These are phyloP conservation scores for Monosporascus sp. DNA, from an alignment of 2,329 filamentous ascomycete genomes.

Conservation along the genomic window DNA sequence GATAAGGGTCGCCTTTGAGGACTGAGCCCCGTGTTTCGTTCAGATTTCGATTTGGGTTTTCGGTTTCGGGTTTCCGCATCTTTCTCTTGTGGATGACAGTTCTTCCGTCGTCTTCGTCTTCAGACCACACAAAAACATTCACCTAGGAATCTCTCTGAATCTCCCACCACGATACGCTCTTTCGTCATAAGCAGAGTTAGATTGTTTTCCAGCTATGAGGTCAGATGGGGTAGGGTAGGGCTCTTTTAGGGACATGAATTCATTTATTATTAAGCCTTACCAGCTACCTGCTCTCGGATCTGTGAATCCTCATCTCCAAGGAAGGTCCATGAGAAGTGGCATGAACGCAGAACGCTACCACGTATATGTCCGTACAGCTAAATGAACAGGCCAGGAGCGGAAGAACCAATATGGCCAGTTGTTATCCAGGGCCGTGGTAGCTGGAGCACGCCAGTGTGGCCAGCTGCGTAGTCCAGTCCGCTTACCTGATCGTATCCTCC, in stretches of 20 bases:
- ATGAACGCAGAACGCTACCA: too few species aligned
- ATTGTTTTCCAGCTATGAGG: background rate
- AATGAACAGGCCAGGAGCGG: too few species aligned
- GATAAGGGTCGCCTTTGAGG: background rate
- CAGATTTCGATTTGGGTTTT: background rate
- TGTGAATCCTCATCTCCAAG: too few species aligned
- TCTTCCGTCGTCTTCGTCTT: background rate
- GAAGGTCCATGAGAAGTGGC: too few species aligned
- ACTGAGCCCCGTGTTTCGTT: background rate
- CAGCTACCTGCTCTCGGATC: too few species aligned
- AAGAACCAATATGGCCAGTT: too few species aligned
- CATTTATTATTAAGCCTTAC: background rate
- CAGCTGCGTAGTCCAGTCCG: too few species aligned
- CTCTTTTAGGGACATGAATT: background rate
- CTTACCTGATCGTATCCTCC: too few species aligned
- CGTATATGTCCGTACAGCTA: too few species aligned
- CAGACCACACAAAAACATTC: background rate
- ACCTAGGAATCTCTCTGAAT: background rate
- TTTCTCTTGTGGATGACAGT: background rate
- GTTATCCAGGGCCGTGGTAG: too few species aligned
- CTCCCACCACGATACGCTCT: background rate
- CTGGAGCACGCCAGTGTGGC: too few species aligned
- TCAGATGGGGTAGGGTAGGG: background rate
- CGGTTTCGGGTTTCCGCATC: background rate
- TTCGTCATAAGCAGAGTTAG: background rate